Evolutionary conservation across 1,284 basidiomycete species (phyloP), one percentile per base, ranked within the genome.

Genomic region (Thelephora terrestris): DNA sequence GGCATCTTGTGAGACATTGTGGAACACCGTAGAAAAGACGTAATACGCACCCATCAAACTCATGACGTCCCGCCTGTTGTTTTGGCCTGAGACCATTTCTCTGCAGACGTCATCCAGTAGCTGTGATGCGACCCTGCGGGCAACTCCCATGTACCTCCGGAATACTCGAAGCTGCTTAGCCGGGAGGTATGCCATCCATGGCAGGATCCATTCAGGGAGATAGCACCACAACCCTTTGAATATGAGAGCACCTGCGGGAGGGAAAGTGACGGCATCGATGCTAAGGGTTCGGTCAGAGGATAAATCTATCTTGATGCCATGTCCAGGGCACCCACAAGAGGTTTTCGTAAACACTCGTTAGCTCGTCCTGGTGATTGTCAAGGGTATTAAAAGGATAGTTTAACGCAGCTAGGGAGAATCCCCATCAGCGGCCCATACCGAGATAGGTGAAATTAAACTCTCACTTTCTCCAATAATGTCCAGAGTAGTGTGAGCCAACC

Each of bases 391-490:
- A 64, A 5, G 59, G 53, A 50, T 58, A 60, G 32, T 58, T 54
- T 25, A 66, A 66, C 0, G 62, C 63, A 16, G 57, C 62, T 64
- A 21, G 20, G 25, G 1, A 42, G 9, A 42, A 21, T 14, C 12
- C 10, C 20, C n/a, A 3, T 42, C n/a, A 42, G 39, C 17, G 25
- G 20, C n/a, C 6, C 7, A 14, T 21, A 20, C 5, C 7, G 14
- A 17, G 38, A n/a, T 40, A 16, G 23, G 23, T n/a, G 12, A 20
- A 42, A 14, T 42, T 21, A 12, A 42, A 21, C 17, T 36, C 53
- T 1, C 12, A 62, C 64, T 57, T 53, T 61, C 57, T 1, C 63
- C 63, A 25, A 66, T 57, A 32, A 61, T 56, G 50, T 66, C 64
- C n/a, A 67, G 53, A 3, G 64, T 58, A 17, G 57, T 47, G 7